A percentile compares a stretch with the other conserved stretches of the same genome.
phyloP scores from a whole-genome alignment of 2,329 filamentous ascomycete genomes.

The Leptographium lundbergii region DNA sequence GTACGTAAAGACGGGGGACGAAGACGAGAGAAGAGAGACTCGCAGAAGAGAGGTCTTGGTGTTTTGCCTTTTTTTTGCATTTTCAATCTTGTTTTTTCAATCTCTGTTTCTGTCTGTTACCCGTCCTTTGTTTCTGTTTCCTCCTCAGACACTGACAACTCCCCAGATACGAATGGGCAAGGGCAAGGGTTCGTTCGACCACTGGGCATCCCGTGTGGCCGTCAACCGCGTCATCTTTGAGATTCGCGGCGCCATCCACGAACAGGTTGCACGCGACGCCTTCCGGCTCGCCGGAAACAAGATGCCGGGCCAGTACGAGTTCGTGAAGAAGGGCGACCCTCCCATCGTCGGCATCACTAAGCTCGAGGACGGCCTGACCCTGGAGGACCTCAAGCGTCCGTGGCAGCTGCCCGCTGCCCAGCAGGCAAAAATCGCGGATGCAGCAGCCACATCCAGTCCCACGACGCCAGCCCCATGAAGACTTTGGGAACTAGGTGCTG shows the following conservation, averaged over 20 bases:
- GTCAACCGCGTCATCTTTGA: constrained; percentile 91
- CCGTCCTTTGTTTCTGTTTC: neutral
- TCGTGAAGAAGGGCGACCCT: constrained; percentile 83
- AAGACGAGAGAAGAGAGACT: too few relatives aligned
- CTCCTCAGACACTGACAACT: neutral
- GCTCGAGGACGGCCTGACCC: constrained; percentile 63
- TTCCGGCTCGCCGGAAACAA: constrained; percentile 92
- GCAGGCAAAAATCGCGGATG: neutral
- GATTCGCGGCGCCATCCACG: constrained; percentile 81
- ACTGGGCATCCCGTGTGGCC: constrained; percentile 83
- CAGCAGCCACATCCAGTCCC: neutral
- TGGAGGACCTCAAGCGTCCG: constrained; percentile 73
- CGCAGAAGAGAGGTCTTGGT: neutral
- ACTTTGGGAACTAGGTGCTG: too few relatives aligned
- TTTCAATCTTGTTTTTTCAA: neutral
- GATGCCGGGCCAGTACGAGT: constrained; percentile 82
- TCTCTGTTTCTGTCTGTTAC: constrained; percentile 2
- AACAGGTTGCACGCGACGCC: constrained; percentile 86
- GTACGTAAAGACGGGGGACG: constrained; percentile 25
- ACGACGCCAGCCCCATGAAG: neutral
- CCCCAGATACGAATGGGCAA: constrained; percentile 91
- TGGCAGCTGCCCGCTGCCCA: constrained; percentile 36
- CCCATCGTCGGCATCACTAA: constrained; percentile 90
- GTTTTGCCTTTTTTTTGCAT: neutral
- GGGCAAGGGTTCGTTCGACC: constrained; percentile 93